phyloP scores from a whole-genome alignment of 306 rosid species.

The Abrus pulchellus region DNA sequence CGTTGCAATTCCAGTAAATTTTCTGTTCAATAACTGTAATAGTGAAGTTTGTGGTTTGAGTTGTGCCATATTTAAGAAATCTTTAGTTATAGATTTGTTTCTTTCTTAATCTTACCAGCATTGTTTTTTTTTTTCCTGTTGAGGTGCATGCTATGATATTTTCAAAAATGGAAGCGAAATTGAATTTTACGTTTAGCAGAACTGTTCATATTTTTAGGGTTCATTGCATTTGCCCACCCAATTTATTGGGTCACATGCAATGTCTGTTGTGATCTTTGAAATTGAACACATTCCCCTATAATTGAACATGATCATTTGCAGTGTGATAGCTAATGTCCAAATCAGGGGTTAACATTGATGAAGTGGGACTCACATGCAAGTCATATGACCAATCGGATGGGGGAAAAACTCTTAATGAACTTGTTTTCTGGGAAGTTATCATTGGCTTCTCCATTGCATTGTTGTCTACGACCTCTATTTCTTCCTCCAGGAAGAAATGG shows the following conservation, averaged over 20 bases:
- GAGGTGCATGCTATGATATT: constrained; percentile 33
- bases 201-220: constrained; percentile 18
- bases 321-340: constrained; percentile 5
- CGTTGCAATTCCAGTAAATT: neutral
- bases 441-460: neutral
- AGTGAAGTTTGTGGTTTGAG: constrained; percentile 36
- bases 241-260: constrained; percentile 18
- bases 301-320: constrained; percentile 20
- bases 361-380: constrained; percentile 18
- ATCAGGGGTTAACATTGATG: constrained; percentile 14
- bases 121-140: constrained; percentile 14
- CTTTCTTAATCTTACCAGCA: constrained; percentile 15
- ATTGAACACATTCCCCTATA: neutral
- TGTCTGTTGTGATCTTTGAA: constrained; percentile 6
- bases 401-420: neutral
- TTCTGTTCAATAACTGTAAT: constrained; percentile 33
- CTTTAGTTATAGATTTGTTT: neutral
- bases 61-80: constrained; percentile 25
- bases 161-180: neutral
- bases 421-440: constrained; percentile 6
- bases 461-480: neutral
- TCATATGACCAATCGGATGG: constrained; percentile 11
- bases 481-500: constrained; percentile 3
- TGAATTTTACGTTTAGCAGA: constrained; percentile 10
- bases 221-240: neutral